These are phyloP conservation scores for Blastomyces parvus DNA, from an alignment of 2,329 filamentous ascomycete genomes.

Conservation along the genomic window DNA sequence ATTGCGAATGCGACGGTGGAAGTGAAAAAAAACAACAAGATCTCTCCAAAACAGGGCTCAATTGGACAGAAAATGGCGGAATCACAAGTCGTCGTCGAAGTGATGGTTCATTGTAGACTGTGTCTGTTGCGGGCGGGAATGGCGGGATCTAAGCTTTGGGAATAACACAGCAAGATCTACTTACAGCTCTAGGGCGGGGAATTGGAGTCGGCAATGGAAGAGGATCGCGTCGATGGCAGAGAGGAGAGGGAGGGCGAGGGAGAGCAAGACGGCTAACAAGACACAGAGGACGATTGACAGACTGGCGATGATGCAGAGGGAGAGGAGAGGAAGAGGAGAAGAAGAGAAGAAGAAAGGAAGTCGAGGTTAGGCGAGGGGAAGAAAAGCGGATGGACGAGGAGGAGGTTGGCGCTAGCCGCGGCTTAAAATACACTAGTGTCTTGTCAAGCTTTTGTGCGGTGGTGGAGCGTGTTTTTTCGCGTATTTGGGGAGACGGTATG, in stretches of 20 bases:
- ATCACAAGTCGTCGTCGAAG: neutral
- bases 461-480: neutral
- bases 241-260: neutral
- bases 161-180: too few relatives aligned
- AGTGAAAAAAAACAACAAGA: neutral
- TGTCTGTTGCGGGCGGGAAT: neutral
- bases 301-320: neutral
- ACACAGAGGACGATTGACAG: neutral
- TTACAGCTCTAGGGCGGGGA: neutral
- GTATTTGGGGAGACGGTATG: too few relatives aligned
- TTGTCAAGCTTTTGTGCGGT: neutral
- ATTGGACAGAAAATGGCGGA: neutral
- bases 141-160: neutral
- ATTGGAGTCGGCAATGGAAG: neutral
- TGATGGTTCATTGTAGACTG: neutral
- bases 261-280: neutral
- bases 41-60: too few relatives aligned
- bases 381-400: neutral
- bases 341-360: neutral
- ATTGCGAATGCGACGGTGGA: neutral
- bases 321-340: neutral
- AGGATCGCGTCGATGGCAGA: neutral
- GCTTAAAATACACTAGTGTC: neutral
- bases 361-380: neutral
- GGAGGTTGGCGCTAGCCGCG: too few relatives aligned